These are phyloP conservation scores for Penicillium crystallinum DNA, from an alignment of 495 filamentous ascomycete genomes.

Conservation along the genomic window DNA sequence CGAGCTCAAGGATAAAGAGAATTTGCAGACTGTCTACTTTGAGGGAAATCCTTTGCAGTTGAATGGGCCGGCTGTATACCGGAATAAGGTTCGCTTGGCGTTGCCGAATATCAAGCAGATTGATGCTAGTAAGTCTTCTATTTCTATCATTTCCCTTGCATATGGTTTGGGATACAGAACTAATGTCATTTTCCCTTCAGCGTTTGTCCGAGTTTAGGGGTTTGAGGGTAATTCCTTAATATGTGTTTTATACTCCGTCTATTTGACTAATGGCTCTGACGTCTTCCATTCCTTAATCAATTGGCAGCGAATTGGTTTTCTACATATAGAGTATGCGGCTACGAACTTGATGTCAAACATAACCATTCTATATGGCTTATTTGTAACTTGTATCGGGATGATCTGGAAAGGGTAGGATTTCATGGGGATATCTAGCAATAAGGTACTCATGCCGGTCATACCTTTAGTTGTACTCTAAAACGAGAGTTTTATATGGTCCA, in stretches of 20 bases:
- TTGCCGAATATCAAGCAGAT: conserved; percentile 87
- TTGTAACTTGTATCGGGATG: too few relatives aligned
- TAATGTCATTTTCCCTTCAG: not conserved
- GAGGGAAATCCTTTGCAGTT: conserved; percentile 91
- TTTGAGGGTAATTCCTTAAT: not conserved
- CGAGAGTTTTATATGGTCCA: too few relatives aligned
- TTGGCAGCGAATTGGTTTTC: not conserved
- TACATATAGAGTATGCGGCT: not conserved
- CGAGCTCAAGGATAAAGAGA: conserved; percentile 69
- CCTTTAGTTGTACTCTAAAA: too few relatives aligned
- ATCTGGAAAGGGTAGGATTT: too few relatives aligned
- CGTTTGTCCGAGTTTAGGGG: not conserved
- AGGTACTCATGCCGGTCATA: too few relatives aligned
- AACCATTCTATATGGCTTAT: not conserved
- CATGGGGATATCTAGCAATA: too few relatives aligned
- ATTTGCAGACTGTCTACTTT: conserved; percentile 90
- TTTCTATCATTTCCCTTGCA: not conserved
- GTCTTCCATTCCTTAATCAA: not conserved
- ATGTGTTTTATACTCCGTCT: not conserved
- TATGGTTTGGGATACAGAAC: not conserved
- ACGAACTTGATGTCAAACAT: not conserved
- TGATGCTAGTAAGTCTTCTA: conserved; percentile 76
- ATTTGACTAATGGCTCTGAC: not conserved
- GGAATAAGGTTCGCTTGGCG: conserved; percentile 86
- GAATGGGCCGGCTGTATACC: conserved; percentile 68